phyloP scores from a whole-genome alignment of 352 stramenopile genomes.

The Pythium sp. region DNA sequence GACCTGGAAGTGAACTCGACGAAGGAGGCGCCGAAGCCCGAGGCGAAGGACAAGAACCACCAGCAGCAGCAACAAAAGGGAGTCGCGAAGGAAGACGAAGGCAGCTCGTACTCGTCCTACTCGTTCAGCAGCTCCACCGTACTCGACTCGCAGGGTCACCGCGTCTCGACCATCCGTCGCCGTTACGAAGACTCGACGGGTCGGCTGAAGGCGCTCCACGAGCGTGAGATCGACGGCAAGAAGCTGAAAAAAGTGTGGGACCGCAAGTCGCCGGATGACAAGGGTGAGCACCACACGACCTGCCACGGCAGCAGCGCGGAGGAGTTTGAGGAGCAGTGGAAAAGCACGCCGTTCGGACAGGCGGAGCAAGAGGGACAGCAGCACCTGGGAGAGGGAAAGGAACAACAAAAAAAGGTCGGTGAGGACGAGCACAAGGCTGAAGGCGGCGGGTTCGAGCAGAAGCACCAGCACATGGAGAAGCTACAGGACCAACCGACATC shows the following conservation, averaged over 20 bases:
- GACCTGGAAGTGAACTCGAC: neutral
- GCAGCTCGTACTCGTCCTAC: neutral
- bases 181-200: neutral
- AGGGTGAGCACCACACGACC: conserved; percentile 50
- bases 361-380: conserved; percentile 35
- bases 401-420: neutral
- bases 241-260: neutral
- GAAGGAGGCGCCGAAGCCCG: neutral
- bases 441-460: conserved; percentile 9
- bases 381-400: neutral
- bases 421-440: conserved; percentile 18
- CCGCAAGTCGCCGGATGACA: conserved; percentile 44
- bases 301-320: conserved; percentile 36
- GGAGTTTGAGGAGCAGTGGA: conserved; percentile 66
- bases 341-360: conserved; percentile 58
- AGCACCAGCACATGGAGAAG: conserved; percentile 7
- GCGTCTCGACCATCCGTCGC: neutral
- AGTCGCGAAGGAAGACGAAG: neutral
- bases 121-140: neutral
- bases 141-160: neutral
- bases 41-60: neutral
- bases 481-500: conserved; percentile 15
- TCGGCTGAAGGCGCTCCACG: neutral
- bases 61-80: neutral
- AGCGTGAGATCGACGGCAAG: neutral